These are phyloP conservation scores for Colletotrichum tofieldiae DNA, from an alignment of 2,329 filamentous ascomycete genomes.

Conservation along the genomic window DNA sequence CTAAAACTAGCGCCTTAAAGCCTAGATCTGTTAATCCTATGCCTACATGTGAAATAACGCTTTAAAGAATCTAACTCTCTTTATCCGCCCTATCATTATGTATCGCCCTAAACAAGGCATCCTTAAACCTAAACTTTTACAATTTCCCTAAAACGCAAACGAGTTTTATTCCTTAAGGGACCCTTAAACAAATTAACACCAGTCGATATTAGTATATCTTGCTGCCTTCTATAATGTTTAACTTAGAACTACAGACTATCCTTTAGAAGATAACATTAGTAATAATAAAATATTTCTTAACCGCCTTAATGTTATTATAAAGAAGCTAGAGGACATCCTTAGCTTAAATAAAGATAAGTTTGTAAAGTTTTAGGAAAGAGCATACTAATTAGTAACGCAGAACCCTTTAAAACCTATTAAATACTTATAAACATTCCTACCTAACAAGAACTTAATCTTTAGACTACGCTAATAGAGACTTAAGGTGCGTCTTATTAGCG, in stretches of 20 bases:
- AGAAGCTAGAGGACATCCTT: constrained; percentile 24
- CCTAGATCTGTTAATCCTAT: not conserved
- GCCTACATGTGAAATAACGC: constrained; percentile 5
- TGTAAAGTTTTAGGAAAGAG: constrained; percentile 15
- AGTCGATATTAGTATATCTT: constrained; percentile 11
- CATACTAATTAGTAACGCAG: constrained; percentile 2
- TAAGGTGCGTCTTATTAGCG: not conserved
- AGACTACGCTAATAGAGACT: not conserved
- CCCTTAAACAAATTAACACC: not conserved
- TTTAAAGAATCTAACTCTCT: constrained; percentile 16
- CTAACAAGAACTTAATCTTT: not conserved
- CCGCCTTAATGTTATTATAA: not conserved
- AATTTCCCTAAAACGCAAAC: constrained; percentile 11
- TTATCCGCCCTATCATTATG: not conserved
- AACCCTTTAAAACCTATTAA: not conserved
- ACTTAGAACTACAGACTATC: not conserved
- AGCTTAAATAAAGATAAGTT: constrained; percentile 21
- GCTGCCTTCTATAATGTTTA: constrained; percentile 10
- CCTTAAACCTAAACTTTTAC: not conserved
- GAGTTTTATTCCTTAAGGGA: constrained; percentile 22
- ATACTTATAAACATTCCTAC: not conserved
- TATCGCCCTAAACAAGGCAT: constrained; percentile 18
- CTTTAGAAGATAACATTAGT: not conserved
- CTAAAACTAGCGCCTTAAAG: not conserved
- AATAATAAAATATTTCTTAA: constrained; percentile 8